Evolutionary conservation across 2,329 filamentous ascomycete genomes (phyloP), one percentile per base, ranked within the genome.

Genomic region (Chaetomiaceae sp.): DNA sequence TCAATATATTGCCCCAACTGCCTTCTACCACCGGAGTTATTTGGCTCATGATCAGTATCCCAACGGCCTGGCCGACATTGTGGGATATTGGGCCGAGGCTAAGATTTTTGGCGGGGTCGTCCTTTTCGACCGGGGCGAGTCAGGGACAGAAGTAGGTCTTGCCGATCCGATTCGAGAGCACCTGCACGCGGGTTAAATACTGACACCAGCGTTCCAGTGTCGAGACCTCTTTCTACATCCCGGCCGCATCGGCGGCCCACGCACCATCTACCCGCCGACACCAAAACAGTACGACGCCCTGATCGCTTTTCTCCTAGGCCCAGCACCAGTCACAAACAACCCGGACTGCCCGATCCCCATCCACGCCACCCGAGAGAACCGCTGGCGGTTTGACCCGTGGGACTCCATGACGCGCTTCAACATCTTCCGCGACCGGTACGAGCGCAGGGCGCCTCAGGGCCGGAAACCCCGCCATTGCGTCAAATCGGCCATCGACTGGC

Each of bases 61-160:
- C 2, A 45, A 54, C 30, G 45, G 53, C 5, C 14, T 52, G 7
- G 46, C 49, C 6, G 54, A 58, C 18, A 36, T 55, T 10, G 50
- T 50, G 4, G 56, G 52, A 0, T 58, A 55, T 42, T 57, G 54
- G 54, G 50, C 54, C 14, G 52, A 58, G 33, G 42, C 50, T n/a
- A 50, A 45, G 11, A 57, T 55, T 2, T 52, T 49, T 15, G 48
- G 52, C 6, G 54, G 50, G 14, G 48, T 54, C n/a, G 48, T 48
- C 1, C 20, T 51, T 11, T 55, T 56, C 34, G 46, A 53, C 24
- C 46, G 51, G 3, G 37, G 46, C 8, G 35, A 45, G 17, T 22
- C 29, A 1, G 49, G 37, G 14, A 27, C 34, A 27, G 29, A 39
- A 19, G 45, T 36, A 3, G 38, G 45, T 43, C 22, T 24, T 24